Base-by-base conservation (phyloP, 2,329 filamentous ascomycete genomes). In the Cercospora sesami region DNA sequence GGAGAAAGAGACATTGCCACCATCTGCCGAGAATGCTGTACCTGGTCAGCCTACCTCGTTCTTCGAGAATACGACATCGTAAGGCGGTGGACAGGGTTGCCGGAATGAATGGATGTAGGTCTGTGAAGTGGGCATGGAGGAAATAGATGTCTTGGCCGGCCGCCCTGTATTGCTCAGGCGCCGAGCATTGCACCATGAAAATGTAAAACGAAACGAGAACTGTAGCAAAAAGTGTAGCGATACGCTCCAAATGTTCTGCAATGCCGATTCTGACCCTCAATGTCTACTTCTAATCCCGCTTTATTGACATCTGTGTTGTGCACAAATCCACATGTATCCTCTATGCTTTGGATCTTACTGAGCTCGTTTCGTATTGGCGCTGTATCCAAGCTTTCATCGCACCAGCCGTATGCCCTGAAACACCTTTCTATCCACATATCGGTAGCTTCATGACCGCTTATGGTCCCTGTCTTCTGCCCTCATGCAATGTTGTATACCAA, bases 21-120 rank as follows among this genome's bases (percentile, higher is more conserved):
- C 82, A 1, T 79, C 83, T 63, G 92, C 92, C 12, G 91, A 92
- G 75, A 85, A 85, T 73, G 93, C 94, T 5, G 88, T 95, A 67
- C 94, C 94, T 14, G 94, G 94, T 1, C 84, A 86, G 72, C 94
- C 94, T 62, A 91, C 87, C 51, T 97, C 96, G 81, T 84, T 87
- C 75, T 96, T 97, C 82, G 90, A 92, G 81, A 97, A 97, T 84
- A 85, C 63, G 26, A 36, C 42, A 31, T 23, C 59, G 16, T 61
- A 16, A 61, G 21, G 1, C 12, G 7, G 21, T 28, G 14, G 5
- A 21, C 26, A 8, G 10, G 62, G 14, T 6, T 16, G 61, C 1
- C 42, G 28, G 2, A 16, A 9, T 53, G 6, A 62, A 53, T 51
- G 36, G 14, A 7, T 53, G 1, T 53, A 53, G 2, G 48, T 42